These are phyloP conservation scores for Colletotrichum lentis DNA, from an alignment of 2,329 filamentous ascomycete species.

Conservation along the genomic window DNA sequence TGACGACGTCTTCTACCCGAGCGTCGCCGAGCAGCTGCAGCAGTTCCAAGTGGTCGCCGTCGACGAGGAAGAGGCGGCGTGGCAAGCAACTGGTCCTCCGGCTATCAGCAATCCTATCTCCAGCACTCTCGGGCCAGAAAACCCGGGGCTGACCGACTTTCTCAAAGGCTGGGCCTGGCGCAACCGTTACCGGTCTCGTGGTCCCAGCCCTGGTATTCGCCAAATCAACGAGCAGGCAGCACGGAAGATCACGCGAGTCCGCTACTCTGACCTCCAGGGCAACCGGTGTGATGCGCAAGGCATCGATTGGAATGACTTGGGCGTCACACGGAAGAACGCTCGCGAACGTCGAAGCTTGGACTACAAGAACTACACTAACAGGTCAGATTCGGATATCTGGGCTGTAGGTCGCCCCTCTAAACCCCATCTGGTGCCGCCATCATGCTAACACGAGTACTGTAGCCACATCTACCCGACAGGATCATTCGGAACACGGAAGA, in stretches of 20 bases:
- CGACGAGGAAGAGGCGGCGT: constrained; percentile 29
- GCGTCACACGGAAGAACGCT: constrained; percentile 59
- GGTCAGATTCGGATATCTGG: constrained; percentile 56
- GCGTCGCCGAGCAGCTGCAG: constrained; percentile 28
- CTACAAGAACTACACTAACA: constrained; percentile 68
- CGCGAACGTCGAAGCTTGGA: constrained; percentile 56
- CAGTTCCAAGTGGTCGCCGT: constrained; percentile 16
- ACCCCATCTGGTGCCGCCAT: background rate
- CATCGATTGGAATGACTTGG: constrained; percentile 64
- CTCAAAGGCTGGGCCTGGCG: constrained; percentile 58
- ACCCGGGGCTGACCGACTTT: constrained; percentile 60
- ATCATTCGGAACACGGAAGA: constrained; percentile 53
- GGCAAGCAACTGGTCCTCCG: constrained; percentile 29
- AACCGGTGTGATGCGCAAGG: constrained; percentile 67
- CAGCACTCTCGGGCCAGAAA: constrained; percentile 56
- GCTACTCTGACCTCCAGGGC: constrained; percentile 60
- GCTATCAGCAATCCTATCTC: constrained; percentile 41
- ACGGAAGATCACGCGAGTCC: constrained; percentile 38
- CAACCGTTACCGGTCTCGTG: constrained; percentile 36
- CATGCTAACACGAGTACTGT: constrained; percentile 24
- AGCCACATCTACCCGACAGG: constrained; percentile 43
- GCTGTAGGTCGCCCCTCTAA: constrained; percentile 51
- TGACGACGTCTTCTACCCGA: constrained; percentile 15
- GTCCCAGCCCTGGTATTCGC: constrained; percentile 44
- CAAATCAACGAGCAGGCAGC: constrained; percentile 45